Evolutionary conservation across 208 protist species (phyloP).

Genomic region (Crithidia bombi): DNA sequence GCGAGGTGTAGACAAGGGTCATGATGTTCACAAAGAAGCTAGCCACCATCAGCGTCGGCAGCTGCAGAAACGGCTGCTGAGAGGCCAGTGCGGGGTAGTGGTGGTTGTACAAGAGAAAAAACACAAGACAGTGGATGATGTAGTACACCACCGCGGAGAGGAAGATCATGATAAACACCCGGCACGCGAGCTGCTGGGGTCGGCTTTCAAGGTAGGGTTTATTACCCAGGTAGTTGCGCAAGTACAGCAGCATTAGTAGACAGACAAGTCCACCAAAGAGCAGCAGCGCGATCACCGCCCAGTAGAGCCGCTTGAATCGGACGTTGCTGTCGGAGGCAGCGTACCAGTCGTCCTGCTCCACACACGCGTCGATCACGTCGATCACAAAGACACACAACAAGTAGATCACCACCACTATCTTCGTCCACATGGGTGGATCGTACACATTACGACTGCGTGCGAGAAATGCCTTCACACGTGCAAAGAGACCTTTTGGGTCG

Average conservation of each 20-base stretch:
- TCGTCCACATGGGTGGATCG: conserved; percentile 82
- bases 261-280: conserved; percentile 60
- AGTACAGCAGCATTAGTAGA: conserved; percentile 56
- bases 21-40: conserved; percentile 85
- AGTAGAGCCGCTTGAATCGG: conserved; percentile 27
- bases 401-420: conserved; percentile 52
- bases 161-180: conserved; percentile 78
- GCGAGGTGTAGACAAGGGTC: conserved; percentile 86
- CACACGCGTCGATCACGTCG: conserved; percentile 48
- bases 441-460: conserved; percentile 61
- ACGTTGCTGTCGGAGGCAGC: conserved; percentile 15
- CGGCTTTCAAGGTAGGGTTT: conserved; percentile 87
- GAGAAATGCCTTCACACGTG: conserved; percentile 28
- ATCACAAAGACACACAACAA: conserved; percentile 55
- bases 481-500: not conserved
- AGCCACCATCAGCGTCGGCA: conserved; percentile 70
- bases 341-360: conserved; percentile 28
- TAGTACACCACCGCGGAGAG: conserved; percentile 53
- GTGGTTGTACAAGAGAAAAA: conserved; percentile 53
- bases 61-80: conserved; percentile 67
- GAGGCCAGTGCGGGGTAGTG: conserved; percentile 32
- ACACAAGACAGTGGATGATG: conserved; percentile 52
- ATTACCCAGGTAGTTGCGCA: conserved; percentile 67
- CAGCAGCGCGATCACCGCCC: conserved; percentile 44
- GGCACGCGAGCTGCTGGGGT: conserved; percentile 87